Percentiles rank a stretch among this genome's conserved stretches.
Evolutionary conservation across 305 asterid species (phyloP).

Genomic region (Lippia alba): DNA sequence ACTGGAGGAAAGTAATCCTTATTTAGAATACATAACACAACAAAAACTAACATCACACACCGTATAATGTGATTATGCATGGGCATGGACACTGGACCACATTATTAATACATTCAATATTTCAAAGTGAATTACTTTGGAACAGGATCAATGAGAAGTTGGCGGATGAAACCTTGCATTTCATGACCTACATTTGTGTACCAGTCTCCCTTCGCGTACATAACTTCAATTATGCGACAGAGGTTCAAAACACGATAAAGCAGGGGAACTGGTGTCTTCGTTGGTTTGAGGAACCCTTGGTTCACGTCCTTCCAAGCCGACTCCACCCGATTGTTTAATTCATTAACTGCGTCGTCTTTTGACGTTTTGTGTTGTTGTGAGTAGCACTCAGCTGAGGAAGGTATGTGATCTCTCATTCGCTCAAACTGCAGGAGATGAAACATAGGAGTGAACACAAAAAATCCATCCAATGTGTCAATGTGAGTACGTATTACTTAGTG

Average conservation of each 20-base stretch:
- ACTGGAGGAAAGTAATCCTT: no score
- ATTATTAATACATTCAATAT: no score
- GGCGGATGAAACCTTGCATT: conserved; percentile 32
- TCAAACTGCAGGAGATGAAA: no score
- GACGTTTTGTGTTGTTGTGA: conserved; percentile 21
- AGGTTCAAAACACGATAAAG: conserved; percentile 39
- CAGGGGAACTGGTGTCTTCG: conserved; percentile 30
- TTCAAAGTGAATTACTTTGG: background rate
- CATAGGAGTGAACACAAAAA: no score
- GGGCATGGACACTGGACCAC: no score
- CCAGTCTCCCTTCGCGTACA: conserved; percentile 44
- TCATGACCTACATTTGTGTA: conserved; percentile 44
- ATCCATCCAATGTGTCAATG: no score
- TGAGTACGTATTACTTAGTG: background rate
- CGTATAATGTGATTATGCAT: no score
- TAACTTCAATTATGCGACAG: conserved; percentile 37
- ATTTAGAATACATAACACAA: no score
- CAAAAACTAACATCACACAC: no score
- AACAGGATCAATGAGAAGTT: conserved; percentile 34
- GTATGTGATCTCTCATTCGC: conserved; percentile 38
- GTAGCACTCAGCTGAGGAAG: conserved; percentile 39
- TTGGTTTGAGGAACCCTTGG: conserved; percentile 38
- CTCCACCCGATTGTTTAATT: conserved; percentile 33
- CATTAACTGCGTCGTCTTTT: conserved; percentile 11
- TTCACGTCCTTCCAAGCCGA: conserved; percentile 45